Evolutionary conservation across 2,329 filamentous ascomycete genomes (phyloP), one percentile per base, ranked within the genome.

Genomic region (Escovopsis weberi): DNA sequence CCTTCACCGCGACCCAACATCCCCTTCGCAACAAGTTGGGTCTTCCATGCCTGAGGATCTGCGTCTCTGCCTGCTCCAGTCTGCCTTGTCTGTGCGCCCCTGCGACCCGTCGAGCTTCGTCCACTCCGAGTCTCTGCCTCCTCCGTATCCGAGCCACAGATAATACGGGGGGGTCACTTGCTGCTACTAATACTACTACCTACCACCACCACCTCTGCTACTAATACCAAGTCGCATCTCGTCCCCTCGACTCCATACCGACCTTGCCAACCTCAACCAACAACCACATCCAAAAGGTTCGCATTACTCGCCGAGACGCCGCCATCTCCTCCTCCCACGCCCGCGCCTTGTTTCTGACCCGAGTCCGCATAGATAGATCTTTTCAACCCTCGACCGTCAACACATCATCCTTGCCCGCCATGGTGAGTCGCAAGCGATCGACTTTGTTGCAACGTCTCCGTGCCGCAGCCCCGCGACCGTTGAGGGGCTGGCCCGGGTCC

Each of bases 401-500:
- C 48, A 23, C 23, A 49, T 45, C 50, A 44, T 38, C 47, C 34
- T 48, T 49, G 45, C 45, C 41, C 50, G 53, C 43, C 47, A 59
- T 59, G 56, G 56, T 59, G 45, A 55, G 55, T 53, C 43, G 35
- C 33, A 39, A 38, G 28, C 28, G 34, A 26, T 4, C 34, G 32
- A 36, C 33, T n/a, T 36, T 40, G 33, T 26, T 32, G 41, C 33
- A 28, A 19, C 37, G 28, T 40, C 38, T 40, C 43, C 28, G 35
- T 38, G 39, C 38, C 37, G 40, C 37, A 43, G 47, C 45, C 47
- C 47, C 45, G 44, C 50, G 47, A 40, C 41, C 42, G 47, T 30
- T 47, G 57, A 59, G 53, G 53, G 53, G 55, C 52, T 54, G 47
- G 43, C 35, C 44, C 35, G 23, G 39, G 28, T 19, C 26, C 37